A percentile compares a stretch with the other conserved stretches of the same genome.
These are phyloP conservation scores for Fragaria vesca DNA, from an alignment of 306 rosid species.

Conservation along the genomic window DNA sequence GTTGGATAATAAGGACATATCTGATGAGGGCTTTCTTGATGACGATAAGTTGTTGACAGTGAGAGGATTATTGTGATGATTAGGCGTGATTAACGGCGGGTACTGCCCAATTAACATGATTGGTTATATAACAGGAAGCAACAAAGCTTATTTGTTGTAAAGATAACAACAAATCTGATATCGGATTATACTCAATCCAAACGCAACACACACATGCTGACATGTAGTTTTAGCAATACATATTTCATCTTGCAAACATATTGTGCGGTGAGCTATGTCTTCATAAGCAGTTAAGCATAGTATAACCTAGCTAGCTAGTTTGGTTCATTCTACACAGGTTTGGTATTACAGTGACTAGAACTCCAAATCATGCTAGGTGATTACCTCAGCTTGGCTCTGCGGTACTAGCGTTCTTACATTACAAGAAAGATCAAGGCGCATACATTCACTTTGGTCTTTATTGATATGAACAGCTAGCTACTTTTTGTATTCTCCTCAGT, in stretches of 20 bases:
- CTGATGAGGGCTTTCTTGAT: background rate
- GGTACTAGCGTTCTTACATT: background rate
- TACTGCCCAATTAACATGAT: background rate
- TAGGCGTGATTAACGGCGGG: background rate
- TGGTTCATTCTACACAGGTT: background rate
- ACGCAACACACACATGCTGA: background rate
- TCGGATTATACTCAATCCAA: background rate
- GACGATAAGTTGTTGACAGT: background rate
- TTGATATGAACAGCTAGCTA: background rate
- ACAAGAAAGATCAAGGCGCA: background rate
- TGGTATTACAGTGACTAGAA: background rate
- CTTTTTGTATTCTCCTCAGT: background rate
- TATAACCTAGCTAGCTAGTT: background rate
- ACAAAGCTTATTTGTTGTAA: background rate
- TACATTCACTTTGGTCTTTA: background rate
- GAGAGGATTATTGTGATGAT: background rate
- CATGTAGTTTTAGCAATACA: too few species aligned
- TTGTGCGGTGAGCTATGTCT: background rate
- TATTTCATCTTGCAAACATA: too few species aligned
- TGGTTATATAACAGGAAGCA: background rate
- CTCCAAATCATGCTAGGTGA: background rate
- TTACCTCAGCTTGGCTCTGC: background rate
- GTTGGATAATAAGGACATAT: background rate
- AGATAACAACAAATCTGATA: background rate
- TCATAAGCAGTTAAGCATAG: background rate